Conservation (phyloP, 768 basidiomycete genomes). For the Leccinum variicolor region DNA sequence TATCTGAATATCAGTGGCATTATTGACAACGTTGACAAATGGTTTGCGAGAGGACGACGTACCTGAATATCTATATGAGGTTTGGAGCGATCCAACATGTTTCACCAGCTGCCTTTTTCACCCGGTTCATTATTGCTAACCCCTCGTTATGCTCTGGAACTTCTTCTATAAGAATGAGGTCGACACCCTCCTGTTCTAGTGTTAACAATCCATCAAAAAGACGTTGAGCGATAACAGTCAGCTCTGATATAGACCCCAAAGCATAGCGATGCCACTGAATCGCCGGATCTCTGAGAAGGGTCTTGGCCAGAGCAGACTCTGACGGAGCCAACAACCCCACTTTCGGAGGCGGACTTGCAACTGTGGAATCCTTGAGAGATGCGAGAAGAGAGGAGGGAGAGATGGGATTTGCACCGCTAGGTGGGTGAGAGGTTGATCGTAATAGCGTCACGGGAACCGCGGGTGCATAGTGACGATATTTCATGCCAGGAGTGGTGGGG, state of each 20-base stretch:
- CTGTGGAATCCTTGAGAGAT: constrained; percentile 35
- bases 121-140: constrained; percentile 91
- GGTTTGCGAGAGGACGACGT: constrained; percentile 1
- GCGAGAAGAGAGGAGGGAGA: constrained; percentile 38
- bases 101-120: constrained; percentile 83
- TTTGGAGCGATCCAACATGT: constrained; percentile 27
- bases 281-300: constrained; percentile 29
- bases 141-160: constrained; percentile 79
- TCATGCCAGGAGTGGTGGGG: constrained; percentile 98
- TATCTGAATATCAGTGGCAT: neutral
- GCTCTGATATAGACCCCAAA: constrained; percentile 50
- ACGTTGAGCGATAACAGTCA: constrained; percentile 68
- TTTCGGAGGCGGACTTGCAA: constrained; percentile 27
- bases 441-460: constrained; percentile 80
- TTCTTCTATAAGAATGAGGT: constrained; percentile 83
- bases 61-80: constrained; percentile 17
- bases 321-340: constrained; percentile 69
- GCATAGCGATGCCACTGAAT: constrained; percentile 56
- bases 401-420: constrained; percentile 30
- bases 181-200: constrained; percentile 72
- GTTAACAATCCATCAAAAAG: constrained; percentile 86
- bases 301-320: constrained; percentile 44
- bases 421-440: constrained; percentile 46
- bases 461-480: constrained; percentile 97
- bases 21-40: neutral